A percentile compares a stretch with the other conserved stretches of the same genome.
phyloP scores from a whole-genome alignment of 1,139 yeast genomes.

The Hyphopichia wangnamkhiaoensis region DNA sequence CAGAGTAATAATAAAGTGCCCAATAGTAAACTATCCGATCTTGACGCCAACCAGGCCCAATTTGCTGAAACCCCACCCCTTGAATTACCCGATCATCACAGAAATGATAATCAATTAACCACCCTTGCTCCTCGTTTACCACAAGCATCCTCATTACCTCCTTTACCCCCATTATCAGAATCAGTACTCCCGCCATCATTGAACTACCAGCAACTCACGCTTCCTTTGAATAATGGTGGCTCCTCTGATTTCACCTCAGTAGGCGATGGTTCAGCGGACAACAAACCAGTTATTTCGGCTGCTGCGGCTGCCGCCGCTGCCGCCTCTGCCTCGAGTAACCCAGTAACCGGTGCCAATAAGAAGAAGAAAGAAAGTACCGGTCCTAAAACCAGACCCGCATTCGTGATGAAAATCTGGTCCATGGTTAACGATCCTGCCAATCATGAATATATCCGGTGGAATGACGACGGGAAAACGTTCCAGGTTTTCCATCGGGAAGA shows the following conservation, averaged over 20 bases:
- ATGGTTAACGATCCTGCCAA: slow-evolving; percentile 87
- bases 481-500: slow-evolving; percentile 83
- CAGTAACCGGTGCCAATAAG: slow-evolving; percentile 10
- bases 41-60: neutral
- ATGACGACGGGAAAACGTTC: slow-evolving; percentile 80
- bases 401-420: slow-evolving; percentile 89
- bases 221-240: no score
- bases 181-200: slow-evolving; percentile 26
- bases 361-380: slow-evolving; percentile 35
- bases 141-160: slow-evolving; percentile 26
- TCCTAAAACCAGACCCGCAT: slow-evolving; percentile 68
- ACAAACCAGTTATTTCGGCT: neutral
- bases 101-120: slow-evolving; percentile 4
- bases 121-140: slow-evolving; percentile 13
- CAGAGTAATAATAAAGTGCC: neutral
- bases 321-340: neutral
- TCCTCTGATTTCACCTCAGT: no score
- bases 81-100: neutral
- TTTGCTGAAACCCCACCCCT: no score
- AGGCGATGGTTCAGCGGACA: neutral
- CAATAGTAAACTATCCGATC: neutral
- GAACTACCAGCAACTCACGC: slow-evolving; percentile 3
- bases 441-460: slow-evolving; percentile 76
- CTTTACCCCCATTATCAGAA: slow-evolving; percentile 38
- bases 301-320: neutral